Percentiles rank a stretch among this genome's conserved stretches.
Evolutionary conservation across 331 rosid species (phyloP).

Genomic region (Stylosanthes scabra): DNA sequence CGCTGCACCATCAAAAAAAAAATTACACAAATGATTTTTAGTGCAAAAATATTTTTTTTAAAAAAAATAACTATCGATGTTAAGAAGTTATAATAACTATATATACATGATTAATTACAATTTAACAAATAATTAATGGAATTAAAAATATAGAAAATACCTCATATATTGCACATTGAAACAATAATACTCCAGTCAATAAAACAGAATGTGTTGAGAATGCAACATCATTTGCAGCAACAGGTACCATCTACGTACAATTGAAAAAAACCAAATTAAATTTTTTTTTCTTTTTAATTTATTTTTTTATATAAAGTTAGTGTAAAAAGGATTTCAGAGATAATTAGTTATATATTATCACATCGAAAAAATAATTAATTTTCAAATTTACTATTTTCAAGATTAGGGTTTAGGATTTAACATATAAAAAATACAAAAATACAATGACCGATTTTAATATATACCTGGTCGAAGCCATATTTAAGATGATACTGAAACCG

Average conservation of each 20-base stretch:
- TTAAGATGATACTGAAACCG: slow-evolving; percentile 37
- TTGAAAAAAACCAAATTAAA: not conserved
- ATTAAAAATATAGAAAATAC: slow-evolving; percentile 38
- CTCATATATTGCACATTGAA: slow-evolving; percentile 67
- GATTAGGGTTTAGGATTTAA: no score
- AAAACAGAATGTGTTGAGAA: slow-evolving; percentile 73
- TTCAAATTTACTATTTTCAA: no score
- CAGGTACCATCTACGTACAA: slow-evolving; percentile 72
- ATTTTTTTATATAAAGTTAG: no score
- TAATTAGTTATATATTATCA: no score
- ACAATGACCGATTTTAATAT: no score
- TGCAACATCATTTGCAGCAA: slow-evolving; percentile 82
- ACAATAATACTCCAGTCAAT: slow-evolving; percentile 48
- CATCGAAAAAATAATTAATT: no score
- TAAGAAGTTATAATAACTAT: not conserved
- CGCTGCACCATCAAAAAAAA: slow-evolving; percentile 51
- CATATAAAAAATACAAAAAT: no score
- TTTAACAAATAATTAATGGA: not conserved
- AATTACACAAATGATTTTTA: no score
- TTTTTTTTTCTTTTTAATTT: no score
- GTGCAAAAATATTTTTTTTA: no score
- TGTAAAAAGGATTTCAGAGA: no score
- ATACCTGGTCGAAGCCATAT: slow-evolving; percentile 45
- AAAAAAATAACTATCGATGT: not conserved
- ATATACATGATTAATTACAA: not conserved